phyloP scores from a whole-genome alignment of 1,139 yeast species.

The Scheffersomyces lignicola region DNA sequence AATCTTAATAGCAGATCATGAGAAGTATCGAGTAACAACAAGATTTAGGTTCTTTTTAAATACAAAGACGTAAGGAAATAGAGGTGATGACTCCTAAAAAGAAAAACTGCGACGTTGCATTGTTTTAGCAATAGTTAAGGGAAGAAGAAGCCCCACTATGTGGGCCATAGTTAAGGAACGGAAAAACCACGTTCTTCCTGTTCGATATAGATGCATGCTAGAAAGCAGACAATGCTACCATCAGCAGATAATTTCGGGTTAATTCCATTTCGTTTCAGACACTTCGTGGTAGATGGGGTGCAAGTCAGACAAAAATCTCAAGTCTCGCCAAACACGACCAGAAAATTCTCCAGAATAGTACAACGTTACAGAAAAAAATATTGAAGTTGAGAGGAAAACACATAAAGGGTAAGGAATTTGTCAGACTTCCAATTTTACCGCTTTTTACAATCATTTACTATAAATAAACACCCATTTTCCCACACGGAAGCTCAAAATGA shows the following conservation, averaged over 20 bases:
- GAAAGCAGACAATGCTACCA: not conserved
- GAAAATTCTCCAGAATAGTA: slow-evolving; percentile 1
- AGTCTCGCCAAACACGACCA: not conserved
- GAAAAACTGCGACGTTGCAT: slow-evolving; percentile 18
- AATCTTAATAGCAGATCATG: not conserved
- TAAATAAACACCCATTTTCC: not conserved
- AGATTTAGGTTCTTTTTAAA: too few species aligned
- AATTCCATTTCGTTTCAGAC: not conserved
- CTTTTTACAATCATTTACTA: not conserved
- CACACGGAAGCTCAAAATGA: slow-evolving; percentile 3
- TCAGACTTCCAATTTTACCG: not conserved
- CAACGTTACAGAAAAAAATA: slow-evolving; percentile 4
- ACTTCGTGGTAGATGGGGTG: slow-evolving; percentile 3
- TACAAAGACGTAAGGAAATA: not conserved
- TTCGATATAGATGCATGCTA: not conserved
- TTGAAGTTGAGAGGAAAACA: slow-evolving; percentile 1
- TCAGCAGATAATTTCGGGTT: not conserved
- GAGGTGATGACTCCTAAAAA: slow-evolving; percentile 1
- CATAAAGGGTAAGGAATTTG: not conserved
- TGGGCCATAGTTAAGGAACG: not conserved
- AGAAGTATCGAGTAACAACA: too few species aligned
- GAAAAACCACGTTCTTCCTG: not conserved
- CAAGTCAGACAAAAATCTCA: not conserved
- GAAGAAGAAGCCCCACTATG: not conserved
- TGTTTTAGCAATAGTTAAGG: slow-evolving; percentile 6